Evolutionary conservation across 1,284 basidiomycete species (phyloP).

Genomic region (Irpex sp.): DNA sequence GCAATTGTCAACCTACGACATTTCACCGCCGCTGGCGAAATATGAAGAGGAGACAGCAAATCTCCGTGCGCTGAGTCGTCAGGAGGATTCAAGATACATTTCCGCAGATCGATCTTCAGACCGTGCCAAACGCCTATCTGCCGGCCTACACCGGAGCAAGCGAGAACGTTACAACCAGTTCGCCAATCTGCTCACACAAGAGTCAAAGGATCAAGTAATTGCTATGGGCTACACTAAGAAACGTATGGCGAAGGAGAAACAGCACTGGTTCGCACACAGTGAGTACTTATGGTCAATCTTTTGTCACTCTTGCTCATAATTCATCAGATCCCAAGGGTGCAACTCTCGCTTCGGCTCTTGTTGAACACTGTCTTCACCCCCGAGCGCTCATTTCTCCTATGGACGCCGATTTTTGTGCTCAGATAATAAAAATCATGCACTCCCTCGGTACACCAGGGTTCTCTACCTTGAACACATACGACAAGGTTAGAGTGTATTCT

Average conservation of each 20-base stretch:
- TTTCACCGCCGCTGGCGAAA: conserved; percentile 64
- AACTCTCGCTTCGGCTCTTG: conserved; percentile 57
- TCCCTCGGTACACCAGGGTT: conserved; percentile 85
- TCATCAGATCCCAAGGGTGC: conserved; percentile 43
- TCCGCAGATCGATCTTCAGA: conserved; percentile 65
- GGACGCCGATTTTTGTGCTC: conserved; percentile 93
- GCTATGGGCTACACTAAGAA: conserved; percentile 72
- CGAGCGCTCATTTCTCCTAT: conserved; percentile 90
- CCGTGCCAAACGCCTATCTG: conserved; percentile 49
- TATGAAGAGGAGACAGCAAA: conserved; percentile 68
- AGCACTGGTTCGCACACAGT: conserved; percentile 85
- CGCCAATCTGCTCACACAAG: conserved; percentile 53
- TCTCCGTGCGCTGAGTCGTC: conserved; percentile 54
- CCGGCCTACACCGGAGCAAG: conserved; percentile 51
- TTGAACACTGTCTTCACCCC: conserved; percentile 92
- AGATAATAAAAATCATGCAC: conserved; percentile 88
- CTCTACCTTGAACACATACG: conserved; percentile 82
- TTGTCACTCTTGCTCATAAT: not conserved
- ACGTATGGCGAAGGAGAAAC: conserved; percentile 78
- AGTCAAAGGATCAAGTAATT: conserved; percentile 74
- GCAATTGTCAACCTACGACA: conserved; percentile 89
- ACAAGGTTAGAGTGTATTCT: conserved; percentile 53
- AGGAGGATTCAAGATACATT: conserved; percentile 56
- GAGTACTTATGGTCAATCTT: conserved; percentile 21
- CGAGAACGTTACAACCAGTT: conserved; percentile 61